Base-by-base conservation (phyloP, 805 yeast genomes). In the Metschnikowia arizonensis region DNA sequence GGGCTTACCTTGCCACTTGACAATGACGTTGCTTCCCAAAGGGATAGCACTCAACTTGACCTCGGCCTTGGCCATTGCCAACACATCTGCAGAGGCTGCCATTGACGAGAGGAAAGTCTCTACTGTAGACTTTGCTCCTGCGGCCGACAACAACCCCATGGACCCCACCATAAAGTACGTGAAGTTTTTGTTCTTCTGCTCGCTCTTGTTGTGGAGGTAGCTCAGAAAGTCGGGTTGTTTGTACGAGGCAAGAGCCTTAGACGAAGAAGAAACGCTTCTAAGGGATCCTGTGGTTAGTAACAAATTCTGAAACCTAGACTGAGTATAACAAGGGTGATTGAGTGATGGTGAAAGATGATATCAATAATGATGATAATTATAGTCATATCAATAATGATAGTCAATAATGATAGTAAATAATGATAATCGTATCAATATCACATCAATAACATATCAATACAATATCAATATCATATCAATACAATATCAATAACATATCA, bases 1-100 rank as follows among this genome's bases (percentile, higher is more conserved):
- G 56, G 99, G 99, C 79, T 93, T 93, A 75, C 99, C 99, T 75
- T 95, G 97, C 99, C 99, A 93, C 76, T 93, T 93, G 59, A 93
- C 96, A 64, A 93, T 88, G 55, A 93, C 95, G 73, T 93, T 93
- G 79, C 91, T 91, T 73, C 98, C 98, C 68, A 84, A 88, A 62
- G 99, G 99, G 55, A 93, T 88, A 53, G 88, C 85, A 47, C 84
- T 81, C 62, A 93, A 82, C 68, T 87, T 90, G 58, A 93, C 97
- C 78, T 93, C 99, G 61, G 91, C 97, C 77, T 93, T 93, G 60
- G 99, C 99, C 96, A 93, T 84, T 51, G 99, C 99, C 74, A 93
- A 81, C 49, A 93, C 96, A 77, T 93, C 99, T 55, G 97, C 96
- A 50, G 99, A 90, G 29, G 99, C 99, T 56, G 96, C 81, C 95